Evolutionary conservation across 2,329 filamentous ascomycete genomes (phyloP), one percentile per base, ranked within the genome.

Genomic region (Aspergillus costaricaensis): DNA sequence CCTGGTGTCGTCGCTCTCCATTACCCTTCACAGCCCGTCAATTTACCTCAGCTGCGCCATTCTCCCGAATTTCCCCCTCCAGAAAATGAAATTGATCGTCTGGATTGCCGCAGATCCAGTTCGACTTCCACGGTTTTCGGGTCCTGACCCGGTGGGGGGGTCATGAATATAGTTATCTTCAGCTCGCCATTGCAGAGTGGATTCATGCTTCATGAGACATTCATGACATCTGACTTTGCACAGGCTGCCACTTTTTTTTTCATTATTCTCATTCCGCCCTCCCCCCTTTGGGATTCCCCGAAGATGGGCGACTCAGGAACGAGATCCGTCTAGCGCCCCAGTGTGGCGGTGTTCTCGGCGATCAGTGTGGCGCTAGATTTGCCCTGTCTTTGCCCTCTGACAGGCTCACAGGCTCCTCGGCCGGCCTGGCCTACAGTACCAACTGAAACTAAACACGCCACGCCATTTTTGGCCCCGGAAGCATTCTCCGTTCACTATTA

Each of bases 111-210:
- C 47, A 50, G 47, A 50, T 50, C 47, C 47, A 30, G 47, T 50
- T 30, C 44, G 44, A 27, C 15, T 32, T n/a, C n/a, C 47, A 50
- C 27, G 15, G 25, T 50, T 17, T 30, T n/a, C n/a, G 15, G 25
- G n/a, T 17, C 7, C 47, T 17, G 25, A 50, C 27, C 47, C 25
- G 25, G 47, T 50, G 47, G 47, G 25, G 25, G 47, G 4, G 1
- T 32, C 47, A 27, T 19, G 47, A 30, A 32, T 27, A 17, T 30
- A 17, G n/a, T 30, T 30, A 19, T 50, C 47, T 21, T 50, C 47
- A 50, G 47, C 47, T 50, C 47, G 47, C 47, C 47, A 50, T 50
- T 12, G 15, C 47, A 50, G n/a, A 32, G 25, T 50, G 47, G 47
- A 30, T 30, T 30, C 47, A n/a, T n/a, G 23, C 47, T 17, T 7